Evolutionary conservation across 306 rosid genomes (phyloP).

Genomic region (apple (Malus domestica)): DNA sequence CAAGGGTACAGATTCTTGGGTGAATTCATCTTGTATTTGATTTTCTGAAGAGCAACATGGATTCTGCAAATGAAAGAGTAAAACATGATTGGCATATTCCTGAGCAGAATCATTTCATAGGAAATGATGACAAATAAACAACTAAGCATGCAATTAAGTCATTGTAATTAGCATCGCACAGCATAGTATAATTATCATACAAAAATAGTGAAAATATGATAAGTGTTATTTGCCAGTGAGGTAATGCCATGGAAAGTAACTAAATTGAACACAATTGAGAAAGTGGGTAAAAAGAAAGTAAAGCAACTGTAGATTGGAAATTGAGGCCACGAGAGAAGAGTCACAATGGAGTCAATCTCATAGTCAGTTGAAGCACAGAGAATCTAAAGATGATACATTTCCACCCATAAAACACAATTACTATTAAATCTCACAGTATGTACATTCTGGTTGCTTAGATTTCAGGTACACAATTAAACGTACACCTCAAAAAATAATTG

Average conservation of each 20-base stretch:
- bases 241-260: not conserved
- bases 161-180: not conserved
- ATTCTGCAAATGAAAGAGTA: constrained; percentile 38
- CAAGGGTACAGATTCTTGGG: constrained; percentile 24
- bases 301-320: not conserved
- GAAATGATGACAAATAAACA: not conserved
- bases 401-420: not conserved
- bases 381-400: not conserved
- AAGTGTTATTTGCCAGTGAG: not conserved
- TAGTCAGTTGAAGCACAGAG: not conserved
- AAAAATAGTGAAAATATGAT: not conserved
- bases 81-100: not conserved
- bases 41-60: constrained; percentile 18
- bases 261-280: not conserved
- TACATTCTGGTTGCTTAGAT: not conserved
- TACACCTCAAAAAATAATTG: not conserved
- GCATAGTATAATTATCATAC: not conserved
- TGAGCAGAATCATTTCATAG: not conserved
- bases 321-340: not conserved
- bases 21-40: constrained; percentile 28
- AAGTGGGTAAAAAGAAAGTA: not conserved
- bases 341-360: not conserved
- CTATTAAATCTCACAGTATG: not conserved
- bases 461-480: not conserved
- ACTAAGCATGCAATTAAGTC: not conserved